These are phyloP conservation scores for Cutaneotrichosporon sp. DNA, from an alignment of 1,284 basidiomycete species.

Conservation along the genomic window DNA sequence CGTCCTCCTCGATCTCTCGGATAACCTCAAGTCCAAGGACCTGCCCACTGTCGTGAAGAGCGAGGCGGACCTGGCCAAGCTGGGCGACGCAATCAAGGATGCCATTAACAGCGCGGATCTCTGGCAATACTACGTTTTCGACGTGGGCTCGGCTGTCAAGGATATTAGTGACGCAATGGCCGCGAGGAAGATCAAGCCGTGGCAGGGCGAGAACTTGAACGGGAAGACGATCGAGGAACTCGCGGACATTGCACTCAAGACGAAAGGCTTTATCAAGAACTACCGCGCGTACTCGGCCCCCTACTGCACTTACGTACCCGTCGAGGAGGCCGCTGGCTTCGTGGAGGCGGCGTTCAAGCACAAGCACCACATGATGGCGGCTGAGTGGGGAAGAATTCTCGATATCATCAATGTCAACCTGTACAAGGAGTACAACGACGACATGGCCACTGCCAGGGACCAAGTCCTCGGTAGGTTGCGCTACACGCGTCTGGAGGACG, in stretches of 20 bases:
- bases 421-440: slow-evolving; percentile 78
- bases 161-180: slow-evolving; percentile 42
- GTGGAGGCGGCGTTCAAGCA: slow-evolving; percentile 53
- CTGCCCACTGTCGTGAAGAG: slow-evolving; percentile 61
- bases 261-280: slow-evolving; percentile 56
- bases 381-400: slow-evolving; percentile 68
- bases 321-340: slow-evolving; percentile 67
- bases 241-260: slow-evolving; percentile 58
- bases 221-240: slow-evolving; percentile 62
- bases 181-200: slow-evolving; percentile 60
- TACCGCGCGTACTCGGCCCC: slow-evolving; percentile 61
- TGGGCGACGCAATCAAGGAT: slow-evolving; percentile 61
- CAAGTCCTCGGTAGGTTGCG: slow-evolving; percentile 69
- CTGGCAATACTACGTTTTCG: slow-evolving; percentile 89
- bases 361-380: slow-evolving; percentile 55
- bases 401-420: slow-evolving; percentile 82
- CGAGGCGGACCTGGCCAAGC: slow-evolving; percentile 61
- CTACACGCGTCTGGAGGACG: slow-evolving; percentile 71
- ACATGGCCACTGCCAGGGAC: slow-evolving; percentile 67
- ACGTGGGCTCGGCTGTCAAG: slow-evolving; percentile 53
- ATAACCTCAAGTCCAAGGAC: slow-evolving; percentile 59
- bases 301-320: slow-evolving; percentile 62
- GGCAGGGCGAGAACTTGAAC: slow-evolving; percentile 22
- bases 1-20: slow-evolving; percentile 74
- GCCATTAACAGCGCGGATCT: slow-evolving; percentile 63